Percentiles rank a stretch among this genome's conserved stretches.
Conservation (phyloP, 352 stramenopile species). For the Globisporangium solare region DNA sequence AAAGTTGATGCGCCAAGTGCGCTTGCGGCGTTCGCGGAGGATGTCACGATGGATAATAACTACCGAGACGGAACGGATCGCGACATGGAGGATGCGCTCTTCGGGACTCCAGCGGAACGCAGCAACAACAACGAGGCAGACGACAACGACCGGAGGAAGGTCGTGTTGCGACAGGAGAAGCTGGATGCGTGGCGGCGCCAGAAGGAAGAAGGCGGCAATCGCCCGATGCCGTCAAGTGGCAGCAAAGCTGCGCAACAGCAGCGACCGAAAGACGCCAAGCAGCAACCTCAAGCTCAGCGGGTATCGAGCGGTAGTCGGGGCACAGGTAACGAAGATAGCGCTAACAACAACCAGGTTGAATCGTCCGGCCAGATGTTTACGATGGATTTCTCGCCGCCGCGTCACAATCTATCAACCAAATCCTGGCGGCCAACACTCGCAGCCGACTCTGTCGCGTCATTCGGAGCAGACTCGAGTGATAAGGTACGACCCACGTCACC, state of each 20-base stretch:
- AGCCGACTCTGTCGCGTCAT: constrained; percentile 4
- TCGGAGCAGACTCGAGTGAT: constrained; percentile 8
- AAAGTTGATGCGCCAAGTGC: neutral
- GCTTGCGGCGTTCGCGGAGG: neutral
- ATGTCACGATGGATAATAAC: constrained; percentile 1
- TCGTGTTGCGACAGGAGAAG: constrained; percentile 18
- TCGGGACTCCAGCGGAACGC: constrained; percentile 1
- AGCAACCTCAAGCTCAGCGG: constrained; percentile 12
- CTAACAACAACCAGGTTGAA: constrained; percentile 14
- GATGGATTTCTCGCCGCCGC: constrained; percentile 19
- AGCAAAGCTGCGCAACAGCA: constrained; percentile 8
- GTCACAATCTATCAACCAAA: constrained; percentile 12
- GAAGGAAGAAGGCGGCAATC: constrained; percentile 8
- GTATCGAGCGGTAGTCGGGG: neutral
- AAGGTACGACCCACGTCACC: constrained; percentile 12
- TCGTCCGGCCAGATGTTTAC: constrained; percentile 3
- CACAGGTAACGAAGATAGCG: neutral
- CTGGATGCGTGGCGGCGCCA: constrained; percentile 19
- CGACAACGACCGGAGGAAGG: neutral
- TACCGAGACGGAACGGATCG: constrained; percentile 2
- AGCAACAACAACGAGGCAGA: constrained; percentile 14
- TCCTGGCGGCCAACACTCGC: constrained; percentile 15
- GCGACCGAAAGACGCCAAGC: constrained; percentile 24
- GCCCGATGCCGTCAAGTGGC: constrained; percentile 5
- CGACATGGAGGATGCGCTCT: constrained; percentile 19